Base-by-base conservation (phyloP, 2,329 filamentous ascomycete species). In the Dendrostoma leiphaemia region DNA sequence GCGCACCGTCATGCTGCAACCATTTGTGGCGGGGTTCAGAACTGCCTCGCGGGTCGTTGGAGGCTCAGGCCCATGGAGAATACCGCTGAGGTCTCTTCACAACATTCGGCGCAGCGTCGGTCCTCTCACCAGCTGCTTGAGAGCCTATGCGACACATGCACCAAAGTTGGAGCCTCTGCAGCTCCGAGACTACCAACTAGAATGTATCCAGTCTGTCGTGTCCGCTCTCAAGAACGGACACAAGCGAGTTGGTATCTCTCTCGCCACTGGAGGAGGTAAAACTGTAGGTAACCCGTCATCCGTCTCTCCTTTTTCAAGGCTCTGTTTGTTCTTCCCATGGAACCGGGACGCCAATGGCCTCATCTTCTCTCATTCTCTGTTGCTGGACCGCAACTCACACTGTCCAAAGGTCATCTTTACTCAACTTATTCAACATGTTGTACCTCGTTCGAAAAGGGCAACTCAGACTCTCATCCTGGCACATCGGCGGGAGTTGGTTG, bases 401-500 rank as follows among this genome's bases (percentile, higher is more conserved):
- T n/a, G 7, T 41, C 17, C 24, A 21, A 61, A 91, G 88, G 86
- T 99, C 66, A 92, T 99, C 63, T 99, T 99, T 74, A 97, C 93
- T 12, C 91, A 96, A 67, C 80, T 99, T 43, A 96, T 99, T 59
- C 85, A 90, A 64, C 87, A 89, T 54, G 78, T 97, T 48, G 70
- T 76, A 49, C 71, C 85, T 6, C 76, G 75, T 10, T 74, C 76
- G 48, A 68, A 79, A 28, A 67, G 73, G 57, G 87, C 86, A 21
- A 83, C 83, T 1, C 90, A 91, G 67, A 96, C 93, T 0, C 79
- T 99, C 55, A 95, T 99, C 60, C 78, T 99, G 40, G 94, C 91
- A 15, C 94, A 99, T 70, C 86, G 94, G 26, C 85, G 90, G 46
- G 94, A 99, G 72, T 83, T 99, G 2, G 91, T 97, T 26, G 91